These are phyloP conservation scores for Desmodesmus armatus DNA, from an alignment of 139 green algal genomes.

Conservation along the genomic window DNA sequence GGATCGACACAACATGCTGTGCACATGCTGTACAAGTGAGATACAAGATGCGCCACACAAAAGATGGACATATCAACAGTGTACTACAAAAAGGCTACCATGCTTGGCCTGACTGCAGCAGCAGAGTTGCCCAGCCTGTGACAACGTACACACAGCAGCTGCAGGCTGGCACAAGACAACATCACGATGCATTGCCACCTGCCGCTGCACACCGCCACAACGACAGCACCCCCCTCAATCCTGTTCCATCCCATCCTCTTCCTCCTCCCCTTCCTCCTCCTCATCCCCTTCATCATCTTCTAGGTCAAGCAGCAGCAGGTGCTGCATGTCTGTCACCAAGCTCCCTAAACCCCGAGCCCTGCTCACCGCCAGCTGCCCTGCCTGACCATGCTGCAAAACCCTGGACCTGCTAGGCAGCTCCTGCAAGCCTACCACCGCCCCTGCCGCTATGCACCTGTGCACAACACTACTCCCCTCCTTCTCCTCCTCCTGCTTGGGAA, in stretches of 20 bases:
- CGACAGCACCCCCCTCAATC: too few species aligned
- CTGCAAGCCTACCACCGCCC: neutral
- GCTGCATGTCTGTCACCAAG: conserved; percentile 38
- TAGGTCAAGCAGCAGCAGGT: conserved; percentile 26
- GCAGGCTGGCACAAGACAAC: neutral
- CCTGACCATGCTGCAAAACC: neutral
- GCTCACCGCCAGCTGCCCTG: conserved; percentile 22
- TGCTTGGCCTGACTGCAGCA: too few species aligned
- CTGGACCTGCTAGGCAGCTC: neutral
- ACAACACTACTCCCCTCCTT: neutral
- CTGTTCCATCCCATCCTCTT: neutral
- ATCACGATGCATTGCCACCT: too few species aligned
- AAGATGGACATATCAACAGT: neutral
- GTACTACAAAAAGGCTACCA: too few species aligned
- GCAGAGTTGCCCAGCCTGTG: too few species aligned
- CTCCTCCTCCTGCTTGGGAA: neutral
- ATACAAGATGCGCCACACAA: too few species aligned
- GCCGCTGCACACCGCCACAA: too few species aligned
- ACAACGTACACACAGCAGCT: neutral
- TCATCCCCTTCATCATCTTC: conserved; percentile 37
- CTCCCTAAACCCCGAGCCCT: conserved; percentile 1
- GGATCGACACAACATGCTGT: too few species aligned
- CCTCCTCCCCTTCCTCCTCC: neutral
- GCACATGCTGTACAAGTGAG: too few species aligned
- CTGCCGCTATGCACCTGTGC: neutral